Conservation (phyloP, 2,329 filamentous ascomycete species). For the Escovopsis sp. region DNA sequence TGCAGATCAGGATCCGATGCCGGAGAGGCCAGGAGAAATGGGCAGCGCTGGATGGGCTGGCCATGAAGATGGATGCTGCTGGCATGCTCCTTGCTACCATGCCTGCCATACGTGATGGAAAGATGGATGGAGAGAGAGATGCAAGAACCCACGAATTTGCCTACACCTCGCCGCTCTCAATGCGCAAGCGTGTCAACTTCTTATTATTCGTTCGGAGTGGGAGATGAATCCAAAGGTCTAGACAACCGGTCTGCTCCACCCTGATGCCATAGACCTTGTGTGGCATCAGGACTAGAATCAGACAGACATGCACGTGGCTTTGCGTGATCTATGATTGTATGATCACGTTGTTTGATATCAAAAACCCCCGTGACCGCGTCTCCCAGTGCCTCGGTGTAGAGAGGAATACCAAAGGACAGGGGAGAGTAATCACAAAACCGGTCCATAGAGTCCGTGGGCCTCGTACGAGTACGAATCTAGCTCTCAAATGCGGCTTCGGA, state of each 20-base stretch:
- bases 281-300: constrained; percentile 48
- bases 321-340: background rate
- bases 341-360: too few relatives aligned
- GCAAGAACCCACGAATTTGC: constrained; percentile 38
- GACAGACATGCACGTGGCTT: constrained; percentile 45
- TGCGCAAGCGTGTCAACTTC: constrained; percentile 46
- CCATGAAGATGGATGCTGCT: too few relatives aligned
- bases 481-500: constrained; percentile 17
- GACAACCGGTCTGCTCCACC: constrained; percentile 55
- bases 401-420: too few relatives aligned
- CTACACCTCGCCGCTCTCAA: constrained; percentile 43
- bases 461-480: too few relatives aligned
- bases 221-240: constrained; percentile 47
- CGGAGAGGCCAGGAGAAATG: too few relatives aligned
- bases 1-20: too few relatives aligned
- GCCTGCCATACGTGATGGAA: constrained; percentile 2
- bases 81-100: background rate
- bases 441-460: too few relatives aligned
- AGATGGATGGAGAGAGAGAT: background rate
- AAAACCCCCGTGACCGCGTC: too few relatives aligned
- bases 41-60: too few relatives aligned
- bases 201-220: constrained; percentile 43
- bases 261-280: constrained; percentile 41
- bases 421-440: too few relatives aligned
- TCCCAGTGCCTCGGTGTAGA: too few relatives aligned